A percentile compares a stretch with the other conserved stretches of the same genome.
These are phyloP conservation scores for Psidium guajava DNA, from an alignment of 345 rosid species.

Conservation along the genomic window DNA sequence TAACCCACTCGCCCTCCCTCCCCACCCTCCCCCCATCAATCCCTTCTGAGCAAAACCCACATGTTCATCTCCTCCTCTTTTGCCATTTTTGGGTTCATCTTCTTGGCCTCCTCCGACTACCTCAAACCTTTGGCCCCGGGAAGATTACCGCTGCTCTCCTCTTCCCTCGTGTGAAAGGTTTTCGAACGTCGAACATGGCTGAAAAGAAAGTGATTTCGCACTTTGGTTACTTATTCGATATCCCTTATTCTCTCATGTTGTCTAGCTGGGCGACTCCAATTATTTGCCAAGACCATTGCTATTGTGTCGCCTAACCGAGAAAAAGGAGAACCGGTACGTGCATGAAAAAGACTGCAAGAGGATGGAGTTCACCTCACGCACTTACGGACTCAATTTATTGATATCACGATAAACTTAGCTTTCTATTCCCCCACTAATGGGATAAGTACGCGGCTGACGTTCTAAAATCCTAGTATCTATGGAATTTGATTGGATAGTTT, in stretches of 20 bases:
- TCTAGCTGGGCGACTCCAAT: not conserved
- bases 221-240: not conserved
- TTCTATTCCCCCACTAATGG: not conserved
- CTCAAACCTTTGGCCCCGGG: not conserved
- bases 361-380: not conserved
- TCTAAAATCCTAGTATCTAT: not conserved
- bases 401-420: not conserved
- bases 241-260: not conserved
- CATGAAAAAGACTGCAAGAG: not conserved
- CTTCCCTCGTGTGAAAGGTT: not conserved
- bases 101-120: not conserved
- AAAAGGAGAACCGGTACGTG: not conserved
- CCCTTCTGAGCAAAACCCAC: not conserved
- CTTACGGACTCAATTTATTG: not conserved
- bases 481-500: not conserved
- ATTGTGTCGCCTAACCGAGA: not conserved
- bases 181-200: not conserved
- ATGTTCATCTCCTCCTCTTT: not conserved
- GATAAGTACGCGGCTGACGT: not conserved
- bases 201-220: not conserved
- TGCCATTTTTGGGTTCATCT: not conserved
- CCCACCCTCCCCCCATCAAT: not conserved
- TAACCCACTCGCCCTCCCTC: not conserved
- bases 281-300: not conserved
- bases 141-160: not conserved